Percentiles rank a stretch among this genome's conserved stretches.
Evolutionary conservation across 768 basidiomycete species (phyloP).

Genomic region (Termitomyces titanicus): DNA sequence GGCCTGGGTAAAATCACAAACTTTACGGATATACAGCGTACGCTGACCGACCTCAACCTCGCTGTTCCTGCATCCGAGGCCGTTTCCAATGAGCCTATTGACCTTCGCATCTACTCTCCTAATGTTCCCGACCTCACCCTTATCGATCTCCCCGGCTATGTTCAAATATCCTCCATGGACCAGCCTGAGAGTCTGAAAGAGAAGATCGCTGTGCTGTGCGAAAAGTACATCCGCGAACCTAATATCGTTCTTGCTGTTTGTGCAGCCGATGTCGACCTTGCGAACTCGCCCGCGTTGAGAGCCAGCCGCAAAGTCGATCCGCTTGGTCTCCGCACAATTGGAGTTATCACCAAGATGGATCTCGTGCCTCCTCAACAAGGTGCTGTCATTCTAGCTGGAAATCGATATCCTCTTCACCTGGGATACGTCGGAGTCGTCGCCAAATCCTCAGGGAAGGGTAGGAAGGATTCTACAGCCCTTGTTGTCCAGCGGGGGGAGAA

Average conservation of each 20-base stretch:
- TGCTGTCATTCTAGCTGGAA: conserved; percentile 75
- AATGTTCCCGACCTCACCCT: conserved; percentile 96
- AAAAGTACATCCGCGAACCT: conserved; percentile 98
- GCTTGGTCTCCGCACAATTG: conserved; percentile 91
- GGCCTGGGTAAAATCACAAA: conserved; percentile 88
- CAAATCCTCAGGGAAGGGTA: conserved; percentile 63
- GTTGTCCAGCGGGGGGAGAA: conserved; percentile 56
- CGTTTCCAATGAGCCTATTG: conserved; percentile 93
- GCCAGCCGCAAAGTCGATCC: conserved; percentile 95
- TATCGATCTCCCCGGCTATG: conserved; percentile 96
- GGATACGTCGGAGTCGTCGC: conserved; percentile 97
- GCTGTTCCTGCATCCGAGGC: conserved; percentile 88
- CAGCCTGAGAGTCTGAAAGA: conserved; percentile 94
- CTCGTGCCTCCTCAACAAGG: conserved; percentile 86
- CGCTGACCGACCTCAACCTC: conserved; percentile 91
- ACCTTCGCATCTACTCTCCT: conserved; percentile 94
- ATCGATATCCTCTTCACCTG: conserved; percentile 94
- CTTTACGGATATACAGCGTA: conserved; percentile 89
- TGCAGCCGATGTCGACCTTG: conserved; percentile 96
- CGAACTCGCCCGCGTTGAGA: conserved; percentile 93
- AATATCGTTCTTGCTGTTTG: conserved; percentile 99
- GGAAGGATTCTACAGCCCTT: conserved; percentile 44
- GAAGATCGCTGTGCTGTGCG: conserved; percentile 86
- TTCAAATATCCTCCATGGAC: conserved; percentile 92
- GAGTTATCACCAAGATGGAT: conserved; percentile 99